Evolutionary conservation across 2,329 filamentous ascomycete genomes (phyloP).

Genomic region (Fusarium tuaranense): DNA sequence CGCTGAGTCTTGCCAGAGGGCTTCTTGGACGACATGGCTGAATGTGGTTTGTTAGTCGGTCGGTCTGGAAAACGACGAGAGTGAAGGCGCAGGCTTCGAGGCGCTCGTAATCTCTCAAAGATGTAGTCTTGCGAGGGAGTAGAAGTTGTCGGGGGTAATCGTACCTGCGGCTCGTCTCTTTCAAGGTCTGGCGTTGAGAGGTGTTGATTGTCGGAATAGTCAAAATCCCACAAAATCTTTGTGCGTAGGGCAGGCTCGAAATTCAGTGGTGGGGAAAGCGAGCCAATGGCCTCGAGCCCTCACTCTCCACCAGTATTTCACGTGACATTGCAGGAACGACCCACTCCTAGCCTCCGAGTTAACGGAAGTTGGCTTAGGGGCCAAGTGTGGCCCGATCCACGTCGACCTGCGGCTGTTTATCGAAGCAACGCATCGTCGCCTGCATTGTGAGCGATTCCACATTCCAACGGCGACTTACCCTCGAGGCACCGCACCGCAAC

Average conservation of each 20-base stretch:
- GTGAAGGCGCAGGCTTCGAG: conserved; percentile 25
- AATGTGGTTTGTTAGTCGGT: conserved; percentile 44
- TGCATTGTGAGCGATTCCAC: conserved; percentile 37
- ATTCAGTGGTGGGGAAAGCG: conserved; percentile 49
- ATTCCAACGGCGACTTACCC: conserved; percentile 37
- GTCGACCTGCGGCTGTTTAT: conserved; percentile 40
- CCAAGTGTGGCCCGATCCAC: conserved; percentile 36
- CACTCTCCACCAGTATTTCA: conserved; percentile 27
- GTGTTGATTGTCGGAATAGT: conserved; percentile 51
- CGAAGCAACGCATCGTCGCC: conserved; percentile 38
- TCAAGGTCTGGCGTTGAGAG: conserved; percentile 54
- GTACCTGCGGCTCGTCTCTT: conserved; percentile 58
- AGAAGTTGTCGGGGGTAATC: conserved; percentile 44
- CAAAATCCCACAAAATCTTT: conserved; percentile 57
- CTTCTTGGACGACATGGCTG: conserved; percentile 60
- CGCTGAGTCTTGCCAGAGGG: conserved; percentile 65
- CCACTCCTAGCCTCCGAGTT: conserved; percentile 23
- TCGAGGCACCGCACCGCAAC: conserved; percentile 23
- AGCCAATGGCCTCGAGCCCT: conserved; percentile 49
- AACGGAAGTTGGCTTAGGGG: conserved; percentile 38
- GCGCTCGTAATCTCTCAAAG: conserved; percentile 36
- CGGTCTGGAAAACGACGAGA: conserved; percentile 30
- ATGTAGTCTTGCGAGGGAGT: conserved; percentile 32
- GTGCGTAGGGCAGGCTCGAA: conserved; percentile 56
- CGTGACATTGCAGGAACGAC: conserved; percentile 37